Conservation (phyloP, 2,329 filamentous ascomycete species). For the Dothistroma pini region DNA sequence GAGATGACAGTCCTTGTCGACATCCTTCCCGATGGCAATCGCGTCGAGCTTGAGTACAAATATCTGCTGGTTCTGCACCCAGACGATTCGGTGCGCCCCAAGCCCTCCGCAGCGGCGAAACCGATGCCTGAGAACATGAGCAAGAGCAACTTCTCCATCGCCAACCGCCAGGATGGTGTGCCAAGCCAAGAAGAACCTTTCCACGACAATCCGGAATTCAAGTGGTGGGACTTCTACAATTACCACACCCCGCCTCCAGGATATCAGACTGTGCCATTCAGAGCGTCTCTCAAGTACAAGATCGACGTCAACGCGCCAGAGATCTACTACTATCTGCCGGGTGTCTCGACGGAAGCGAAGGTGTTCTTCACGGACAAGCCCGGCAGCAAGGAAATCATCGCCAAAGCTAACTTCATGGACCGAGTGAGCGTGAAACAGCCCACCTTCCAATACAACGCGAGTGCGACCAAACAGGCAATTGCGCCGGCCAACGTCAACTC, state of each 20-base stretch:
- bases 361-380: constrained; percentile 86
- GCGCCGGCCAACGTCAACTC: constrained; percentile 22
- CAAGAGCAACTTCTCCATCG: constrained; percentile 44
- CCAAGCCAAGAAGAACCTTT: constrained; percentile 48
- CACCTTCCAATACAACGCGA: constrained; percentile 20
- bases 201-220: constrained; percentile 44
- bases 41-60: constrained; percentile 78
- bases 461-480: constrained; percentile 22
- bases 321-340: constrained; percentile 85
- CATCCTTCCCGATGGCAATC: constrained; percentile 75
- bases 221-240: constrained; percentile 67
- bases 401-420: constrained; percentile 69
- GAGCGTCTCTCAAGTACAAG: constrained; percentile 54
- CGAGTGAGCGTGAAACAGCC: constrained; percentile 50
- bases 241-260: constrained; percentile 38
- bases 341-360: constrained; percentile 81
- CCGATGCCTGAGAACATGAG: constrained; percentile 58
- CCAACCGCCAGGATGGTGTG: constrained; percentile 49
- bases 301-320: constrained; percentile 69
- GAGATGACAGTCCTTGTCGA: constrained; percentile 78
- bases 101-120: constrained; percentile 68
- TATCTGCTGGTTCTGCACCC: constrained; percentile 73
- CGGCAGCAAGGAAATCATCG: constrained; percentile 57
- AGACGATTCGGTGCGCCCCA: constrained; percentile 67
- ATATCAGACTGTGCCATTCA: constrained; percentile 41